These are phyloP conservation scores for Tubosaeta sp. DNA, from an alignment of 768 basidiomycete species.

Conservation along the genomic window DNA sequence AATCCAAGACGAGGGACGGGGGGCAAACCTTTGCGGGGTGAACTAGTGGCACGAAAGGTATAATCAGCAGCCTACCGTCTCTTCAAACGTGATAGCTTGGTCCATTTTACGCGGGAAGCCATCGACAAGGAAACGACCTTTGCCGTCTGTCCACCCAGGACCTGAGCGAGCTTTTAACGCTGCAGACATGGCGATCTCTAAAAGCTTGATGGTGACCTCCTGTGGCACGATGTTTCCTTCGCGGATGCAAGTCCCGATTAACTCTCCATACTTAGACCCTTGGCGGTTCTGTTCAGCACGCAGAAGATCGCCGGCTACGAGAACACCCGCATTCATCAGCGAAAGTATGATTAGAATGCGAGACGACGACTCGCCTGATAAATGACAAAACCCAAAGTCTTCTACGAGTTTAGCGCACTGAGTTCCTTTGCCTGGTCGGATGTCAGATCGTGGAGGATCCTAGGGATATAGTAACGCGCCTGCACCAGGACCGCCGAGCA, in stretches of 20 bases:
- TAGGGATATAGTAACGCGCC: constrained; percentile 43
- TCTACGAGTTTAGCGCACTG: constrained; percentile 84
- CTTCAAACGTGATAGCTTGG: constrained; percentile 89
- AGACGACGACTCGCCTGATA: constrained; percentile 63
- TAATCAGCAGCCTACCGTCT: constrained; percentile 50
- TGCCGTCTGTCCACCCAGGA: constrained; percentile 64
- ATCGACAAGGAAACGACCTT: constrained; percentile 89
- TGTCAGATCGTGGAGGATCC: constrained; percentile 5
- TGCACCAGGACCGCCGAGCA: constrained; percentile 95
- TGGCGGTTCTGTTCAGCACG: constrained; percentile 90
- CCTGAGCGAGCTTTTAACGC: constrained; percentile 45
- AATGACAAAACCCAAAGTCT: constrained; percentile 85
- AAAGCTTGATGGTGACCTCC: constrained; percentile 93
- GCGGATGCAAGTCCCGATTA: constrained; percentile 85
- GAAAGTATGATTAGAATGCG: constrained; percentile 3
- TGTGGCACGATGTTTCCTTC: constrained; percentile 95
- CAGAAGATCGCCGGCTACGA: constrained; percentile 90
- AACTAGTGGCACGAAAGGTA: background rate
- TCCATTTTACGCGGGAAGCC: constrained; percentile 99
- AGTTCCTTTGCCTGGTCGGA: constrained; percentile 81
- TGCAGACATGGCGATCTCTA: constrained; percentile 85
- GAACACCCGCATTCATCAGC: constrained; percentile 2
- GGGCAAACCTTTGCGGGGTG: constrained; percentile 59
- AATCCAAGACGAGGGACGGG: constrained; percentile 80
- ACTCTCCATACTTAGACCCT: constrained; percentile 73